Percentiles rank a stretch among this genome's conserved stretches.
phyloP scores from a whole-genome alignment of 345 rosid genomes.

The Garcia nutans region DNA sequence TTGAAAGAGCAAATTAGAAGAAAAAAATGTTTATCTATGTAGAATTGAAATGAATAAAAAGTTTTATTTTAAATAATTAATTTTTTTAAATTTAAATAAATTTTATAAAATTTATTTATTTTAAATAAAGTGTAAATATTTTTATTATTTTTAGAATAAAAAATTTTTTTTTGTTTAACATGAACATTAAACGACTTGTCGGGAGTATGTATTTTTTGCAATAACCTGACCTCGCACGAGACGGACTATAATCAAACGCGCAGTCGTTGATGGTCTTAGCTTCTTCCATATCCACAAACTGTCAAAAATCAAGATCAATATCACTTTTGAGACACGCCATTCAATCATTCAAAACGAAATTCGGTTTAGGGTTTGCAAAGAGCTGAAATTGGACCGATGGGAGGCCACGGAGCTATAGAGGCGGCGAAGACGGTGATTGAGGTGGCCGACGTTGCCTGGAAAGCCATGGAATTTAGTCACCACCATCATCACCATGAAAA shows the following conservation, averaged over 20 bases:
- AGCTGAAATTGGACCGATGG: conserved; percentile 21
- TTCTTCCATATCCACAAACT: neutral
- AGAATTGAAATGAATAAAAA: too few species aligned
- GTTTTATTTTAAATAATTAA: too few species aligned
- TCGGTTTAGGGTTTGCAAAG: conserved; percentile 1
- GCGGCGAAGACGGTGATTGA: conserved; percentile 90
- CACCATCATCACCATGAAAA: conserved; percentile 42
- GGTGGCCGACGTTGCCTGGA: conserved; percentile 95
- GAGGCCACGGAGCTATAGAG: conserved; percentile 65
- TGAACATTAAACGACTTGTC: neutral
- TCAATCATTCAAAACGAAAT: neutral
- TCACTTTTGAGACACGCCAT: neutral
- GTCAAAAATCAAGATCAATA: neutral
- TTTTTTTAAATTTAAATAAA: too few species aligned
- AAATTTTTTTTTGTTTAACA: too few species aligned
- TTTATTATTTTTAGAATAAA: too few species aligned
- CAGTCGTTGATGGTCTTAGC: neutral
- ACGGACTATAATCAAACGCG: too few species aligned
- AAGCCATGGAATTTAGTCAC: conserved; percentile 63
- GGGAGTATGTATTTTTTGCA: neutral
- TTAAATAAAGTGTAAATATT: too few species aligned
- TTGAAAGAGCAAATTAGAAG: too few species aligned
- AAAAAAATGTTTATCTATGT: too few species aligned
- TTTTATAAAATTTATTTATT: too few species aligned
- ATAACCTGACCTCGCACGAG: too few species aligned